Evolutionary conservation across 768 basidiomycete species (phyloP).

Genomic region (Suillus weaverae): DNA sequence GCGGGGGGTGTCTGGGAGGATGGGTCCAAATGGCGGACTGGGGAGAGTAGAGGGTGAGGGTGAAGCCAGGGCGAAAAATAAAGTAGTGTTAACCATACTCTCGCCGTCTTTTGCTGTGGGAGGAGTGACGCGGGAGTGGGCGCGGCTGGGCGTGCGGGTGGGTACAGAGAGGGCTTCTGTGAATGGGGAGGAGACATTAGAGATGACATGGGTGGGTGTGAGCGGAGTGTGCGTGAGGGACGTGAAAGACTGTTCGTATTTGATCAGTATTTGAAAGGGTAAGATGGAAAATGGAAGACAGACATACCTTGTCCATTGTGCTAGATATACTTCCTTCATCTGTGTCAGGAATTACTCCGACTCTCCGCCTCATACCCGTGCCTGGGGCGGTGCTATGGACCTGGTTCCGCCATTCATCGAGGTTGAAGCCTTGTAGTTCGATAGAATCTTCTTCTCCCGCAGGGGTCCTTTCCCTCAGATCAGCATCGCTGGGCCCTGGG

Average conservation of each 20-base stretch:
- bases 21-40: slow-evolving; percentile 25
- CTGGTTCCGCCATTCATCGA: slow-evolving; percentile 53
- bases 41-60: slow-evolving; percentile 3
- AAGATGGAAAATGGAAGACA: slow-evolving; percentile 12
- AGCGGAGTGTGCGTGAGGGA: slow-evolving; percentile 47
- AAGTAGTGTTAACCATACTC: slow-evolving; percentile 1
- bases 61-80: neutral
- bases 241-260: slow-evolving; percentile 40
- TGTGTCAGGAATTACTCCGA: slow-evolving; percentile 14
- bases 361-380: neutral
- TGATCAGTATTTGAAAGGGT: neutral
- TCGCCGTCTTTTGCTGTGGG: slow-evolving; percentile 14
- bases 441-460: slow-evolving; percentile 28
- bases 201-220: slow-evolving; percentile 48
- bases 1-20: slow-evolving; percentile 30
- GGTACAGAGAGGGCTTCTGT: neutral
- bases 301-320: slow-evolving; percentile 49
- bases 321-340: slow-evolving; percentile 15
- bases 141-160: slow-evolving; percentile 15
- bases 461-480: slow-evolving; percentile 20
- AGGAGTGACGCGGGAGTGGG: slow-evolving; percentile 7
- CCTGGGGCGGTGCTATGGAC: slow-evolving; percentile 28
- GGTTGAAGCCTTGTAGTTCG: slow-evolving; percentile 58
- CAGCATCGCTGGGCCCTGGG: slow-evolving; percentile 9
- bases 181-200: slow-evolving; percentile 37